A percentile compares a stretch with the other conserved stretches of the same genome.
phyloP scores from a whole-genome alignment of 2,329 filamentous ascomycete species.

The Davidsoniella eucalypti region DNA sequence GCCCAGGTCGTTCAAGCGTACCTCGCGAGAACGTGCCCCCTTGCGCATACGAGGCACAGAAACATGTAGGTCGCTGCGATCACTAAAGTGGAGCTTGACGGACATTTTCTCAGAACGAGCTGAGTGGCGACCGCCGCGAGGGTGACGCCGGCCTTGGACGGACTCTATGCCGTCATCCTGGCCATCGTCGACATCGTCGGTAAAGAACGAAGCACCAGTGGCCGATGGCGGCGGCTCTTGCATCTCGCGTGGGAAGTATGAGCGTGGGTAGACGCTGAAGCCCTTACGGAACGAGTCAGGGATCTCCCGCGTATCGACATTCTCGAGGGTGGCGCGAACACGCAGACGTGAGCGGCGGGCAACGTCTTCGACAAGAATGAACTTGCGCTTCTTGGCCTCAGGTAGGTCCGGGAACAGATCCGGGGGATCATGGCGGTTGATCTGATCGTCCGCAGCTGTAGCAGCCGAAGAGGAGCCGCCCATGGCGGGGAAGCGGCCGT shows the following conservation, averaged over 20 bases:
- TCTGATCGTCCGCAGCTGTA: constrained; percentile 15
- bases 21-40: constrained; percentile 58
- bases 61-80: constrained; percentile 57
- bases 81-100: constrained; percentile 45
- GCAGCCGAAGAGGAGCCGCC: background rate
- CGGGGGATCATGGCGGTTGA: constrained; percentile 42
- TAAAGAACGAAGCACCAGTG: constrained; percentile 58
- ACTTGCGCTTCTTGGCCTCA: constrained; percentile 83
- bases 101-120: constrained; percentile 24
- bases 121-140: constrained; percentile 18
- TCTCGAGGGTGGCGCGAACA: constrained; percentile 83
- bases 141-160: constrained; percentile 24
- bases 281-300: constrained; percentile 86
- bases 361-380: constrained; percentile 85
- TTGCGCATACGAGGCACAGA: constrained; percentile 59
- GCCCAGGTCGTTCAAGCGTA: constrained; percentile 81
- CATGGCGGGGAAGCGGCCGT: background rate
- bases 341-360: constrained; percentile 67
- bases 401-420: constrained; percentile 77
- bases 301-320: constrained; percentile 87
- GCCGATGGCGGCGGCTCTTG: constrained; percentile 65
- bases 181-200: constrained; percentile 43
- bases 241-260: constrained; percentile 89
- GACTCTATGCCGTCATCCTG: constrained; percentile 34
- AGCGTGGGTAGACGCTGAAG: constrained; percentile 78